Evolutionary conservation across 768 basidiomycete genomes (phyloP), one percentile per base, ranked within the genome.

Genomic region (Russula griseocarnosa): DNA sequence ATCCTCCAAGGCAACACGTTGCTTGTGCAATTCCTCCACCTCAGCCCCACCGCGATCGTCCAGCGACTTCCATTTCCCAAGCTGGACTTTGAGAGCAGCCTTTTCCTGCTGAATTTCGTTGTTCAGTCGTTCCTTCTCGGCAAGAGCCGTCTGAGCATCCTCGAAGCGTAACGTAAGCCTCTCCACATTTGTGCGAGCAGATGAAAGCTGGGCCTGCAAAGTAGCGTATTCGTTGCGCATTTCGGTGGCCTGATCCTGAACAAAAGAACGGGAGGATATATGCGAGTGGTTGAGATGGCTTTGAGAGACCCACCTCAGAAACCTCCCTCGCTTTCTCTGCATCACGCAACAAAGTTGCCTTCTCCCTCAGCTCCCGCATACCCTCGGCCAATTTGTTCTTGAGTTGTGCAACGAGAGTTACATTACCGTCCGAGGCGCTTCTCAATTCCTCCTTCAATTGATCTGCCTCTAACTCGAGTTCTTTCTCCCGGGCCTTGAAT

Each of bases 51-150:
- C 87, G 54, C 83, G 84, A 30, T 76, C 84, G 69, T 90, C 90
- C 20, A 89, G 73, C 30, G 73, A 79, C 69, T 87, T 79, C 87
- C 87, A 90, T 69, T 86, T 83, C 47, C 82, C 81, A 10, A 91
- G 75, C 68, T 92, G 89, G 18, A 81, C 79, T 55, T 81, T 79
- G 42, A 90, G 75, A 47, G 86, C 81, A 5, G 74, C 73, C 54
- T 80, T 81, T 11, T 79, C 78, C 7, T 83, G 81, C 63, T 83
- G 81, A 26, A 83, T 78, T 46, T 88, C 86, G 47, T 83, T 81
- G 59, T 85, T 81, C 38, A 77, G 71, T 51, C 79, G 79, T 63
- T 86, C 79, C 42, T 89, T 77, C 34, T 86, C 85, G 0, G 77
- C 74, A 46, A 79, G 76, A 55, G 79, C 78, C 24, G 81, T 76